A percentile compares a stretch with the other conserved stretches of the same genome.
Conservation (phyloP, 495 filamentous ascomycete species). For the Talaromyces stipitatus region DNA sequence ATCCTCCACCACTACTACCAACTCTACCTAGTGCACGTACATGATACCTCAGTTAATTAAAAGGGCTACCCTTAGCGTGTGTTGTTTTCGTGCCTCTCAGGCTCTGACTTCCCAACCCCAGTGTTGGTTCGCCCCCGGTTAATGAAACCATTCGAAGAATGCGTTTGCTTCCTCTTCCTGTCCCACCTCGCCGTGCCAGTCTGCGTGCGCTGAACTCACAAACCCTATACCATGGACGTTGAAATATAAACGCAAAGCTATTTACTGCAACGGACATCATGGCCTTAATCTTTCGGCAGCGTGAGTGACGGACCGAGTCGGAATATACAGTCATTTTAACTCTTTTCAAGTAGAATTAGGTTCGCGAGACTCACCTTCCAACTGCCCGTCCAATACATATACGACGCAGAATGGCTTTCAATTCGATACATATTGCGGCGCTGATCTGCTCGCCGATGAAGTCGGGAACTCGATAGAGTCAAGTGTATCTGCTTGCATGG, state of each 20-base stretch:
- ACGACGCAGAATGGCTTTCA: conserved; percentile 1
- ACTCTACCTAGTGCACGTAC: neutral
- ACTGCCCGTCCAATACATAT: neutral
- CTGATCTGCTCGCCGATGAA: neutral
- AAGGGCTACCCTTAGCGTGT: neutral
- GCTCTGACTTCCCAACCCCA: too few relatives aligned
- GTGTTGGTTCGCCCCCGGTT: neutral
- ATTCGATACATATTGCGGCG: conserved; percentile 1
- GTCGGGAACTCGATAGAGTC: neutral
- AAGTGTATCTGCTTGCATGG: neutral
- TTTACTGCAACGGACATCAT: neutral
- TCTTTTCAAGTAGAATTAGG: neutral
- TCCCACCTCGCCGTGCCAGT: neutral
- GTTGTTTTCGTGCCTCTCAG: neutral
- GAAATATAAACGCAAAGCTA: neutral
- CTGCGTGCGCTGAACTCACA: too few relatives aligned
- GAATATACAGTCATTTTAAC: neutral
- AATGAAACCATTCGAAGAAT: neutral
- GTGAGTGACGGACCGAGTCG: neutral
- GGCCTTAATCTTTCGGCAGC: neutral
- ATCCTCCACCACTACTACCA: too few relatives aligned
- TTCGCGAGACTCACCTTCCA: neutral
- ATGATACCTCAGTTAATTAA: neutral
- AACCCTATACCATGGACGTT: too few relatives aligned
- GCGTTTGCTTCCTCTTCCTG: neutral